phyloP scores from a whole-genome alignment of 129 eudicot genomes.

The Chrysanthemum lavandulifolium region DNA sequence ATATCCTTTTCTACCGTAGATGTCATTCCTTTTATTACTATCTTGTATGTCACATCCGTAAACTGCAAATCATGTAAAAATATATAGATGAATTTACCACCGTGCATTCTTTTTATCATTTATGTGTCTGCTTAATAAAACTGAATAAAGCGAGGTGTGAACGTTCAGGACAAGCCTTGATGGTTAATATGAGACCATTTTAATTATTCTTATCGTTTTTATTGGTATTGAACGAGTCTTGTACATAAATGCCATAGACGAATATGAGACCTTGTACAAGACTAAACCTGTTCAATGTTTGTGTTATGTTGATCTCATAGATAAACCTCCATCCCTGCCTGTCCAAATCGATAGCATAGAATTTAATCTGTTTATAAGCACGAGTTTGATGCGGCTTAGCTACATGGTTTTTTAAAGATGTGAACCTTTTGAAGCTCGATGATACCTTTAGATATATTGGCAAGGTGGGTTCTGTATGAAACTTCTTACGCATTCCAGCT shows the following conservation, averaged over 20 bases:
- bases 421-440: constrained; percentile 15
- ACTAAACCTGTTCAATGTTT: constrained; percentile 57
- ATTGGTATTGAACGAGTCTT: constrained; percentile 41
- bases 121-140: neutral
- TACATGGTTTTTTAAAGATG: neutral
- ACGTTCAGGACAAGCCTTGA: neutral
- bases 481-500: constrained; percentile 58
- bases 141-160: neutral
- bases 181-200: constrained; percentile 13
- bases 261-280: constrained; percentile 63
- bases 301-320: constrained; percentile 41
- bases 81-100: neutral
- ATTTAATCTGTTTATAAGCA: constrained; percentile 35
- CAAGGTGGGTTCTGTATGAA: constrained; percentile 76
- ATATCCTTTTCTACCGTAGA: constrained; percentile 58
- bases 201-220: neutral
- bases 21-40: constrained; percentile 61
- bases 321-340: constrained; percentile 54
- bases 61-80: constrained; percentile 49
- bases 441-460: constrained; percentile 80
- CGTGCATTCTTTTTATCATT: neutral
- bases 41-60: constrained; percentile 73
- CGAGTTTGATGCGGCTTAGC: neutral
- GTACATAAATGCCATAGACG: constrained; percentile 52
- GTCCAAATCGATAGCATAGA: constrained; percentile 47